phyloP scores from a whole-genome alignment of 441 rosid species.

The Populus trichocarpa region DNA sequence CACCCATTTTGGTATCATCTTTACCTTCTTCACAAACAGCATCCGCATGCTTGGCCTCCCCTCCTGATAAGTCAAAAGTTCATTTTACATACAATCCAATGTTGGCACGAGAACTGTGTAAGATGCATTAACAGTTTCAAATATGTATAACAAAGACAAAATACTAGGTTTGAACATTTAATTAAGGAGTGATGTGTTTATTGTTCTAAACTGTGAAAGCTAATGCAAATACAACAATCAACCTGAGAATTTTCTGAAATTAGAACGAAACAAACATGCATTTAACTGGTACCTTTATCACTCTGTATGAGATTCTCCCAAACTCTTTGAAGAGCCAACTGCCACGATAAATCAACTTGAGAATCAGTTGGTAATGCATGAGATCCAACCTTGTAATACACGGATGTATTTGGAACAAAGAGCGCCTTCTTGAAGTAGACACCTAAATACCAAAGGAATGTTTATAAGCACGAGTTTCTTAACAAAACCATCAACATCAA shows the following conservation, averaged over 20 bases:
- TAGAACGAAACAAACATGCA: not conserved
- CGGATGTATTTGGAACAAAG: constrained; percentile 85
- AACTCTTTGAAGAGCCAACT: constrained; percentile 68
- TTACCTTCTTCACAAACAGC: constrained; percentile 44
- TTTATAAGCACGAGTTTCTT: constrained; percentile 3
- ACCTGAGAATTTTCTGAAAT: not conserved
- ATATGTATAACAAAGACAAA: not conserved
- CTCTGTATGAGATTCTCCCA: constrained; percentile 77
- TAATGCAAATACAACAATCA: not conserved
- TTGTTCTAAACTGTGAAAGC: not conserved
- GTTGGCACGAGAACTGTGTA: not conserved
- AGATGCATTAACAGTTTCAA: not conserved
- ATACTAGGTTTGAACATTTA: not conserved
- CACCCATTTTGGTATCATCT: constrained; percentile 41
- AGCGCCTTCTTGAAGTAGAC: constrained; percentile 81
- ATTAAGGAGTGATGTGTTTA: not conserved
- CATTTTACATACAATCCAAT: constrained; percentile 7
- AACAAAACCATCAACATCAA: not conserved
- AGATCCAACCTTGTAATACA: constrained; percentile 82
- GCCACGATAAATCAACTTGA: constrained; percentile 90
- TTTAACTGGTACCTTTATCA: constrained; percentile 50
- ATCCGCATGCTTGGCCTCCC: constrained; percentile 39
- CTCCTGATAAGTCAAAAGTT: constrained; percentile 30
- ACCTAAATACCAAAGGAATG: constrained; percentile 39
- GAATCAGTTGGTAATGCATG: constrained; percentile 44